Percentiles rank a stretch among this genome's conserved stretches.
Conservation (phyloP, 441 rosid species). For the Croton setiger region DNA sequence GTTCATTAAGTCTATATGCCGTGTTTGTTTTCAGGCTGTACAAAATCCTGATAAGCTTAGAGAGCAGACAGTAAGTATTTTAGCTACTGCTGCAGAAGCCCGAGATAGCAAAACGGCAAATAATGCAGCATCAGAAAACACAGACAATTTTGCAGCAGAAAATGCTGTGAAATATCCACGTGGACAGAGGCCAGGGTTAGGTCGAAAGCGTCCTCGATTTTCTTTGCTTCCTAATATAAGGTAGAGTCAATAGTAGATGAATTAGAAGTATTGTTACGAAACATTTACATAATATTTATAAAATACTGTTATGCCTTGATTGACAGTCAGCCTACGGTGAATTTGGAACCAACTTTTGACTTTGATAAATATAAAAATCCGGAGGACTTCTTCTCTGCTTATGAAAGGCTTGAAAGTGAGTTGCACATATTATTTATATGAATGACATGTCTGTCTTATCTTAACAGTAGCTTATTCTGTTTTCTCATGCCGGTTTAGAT, state of each 20-base stretch:
- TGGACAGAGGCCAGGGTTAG: constrained; percentile 65
- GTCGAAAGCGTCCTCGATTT: constrained; percentile 61
- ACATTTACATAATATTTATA: background rate
- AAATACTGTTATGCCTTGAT: constrained; percentile 7
- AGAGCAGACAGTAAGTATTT: constrained; percentile 41
- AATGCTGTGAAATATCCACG: constrained; percentile 37
- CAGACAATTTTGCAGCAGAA: constrained; percentile 21
- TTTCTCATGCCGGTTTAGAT: constrained; percentile 35
- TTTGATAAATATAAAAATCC: constrained; percentile 54
- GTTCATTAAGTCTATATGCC: background rate
- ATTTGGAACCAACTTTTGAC: constrained; percentile 52
- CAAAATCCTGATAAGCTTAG: constrained; percentile 41
- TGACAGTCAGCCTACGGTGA: constrained; percentile 42
- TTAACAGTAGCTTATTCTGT: constrained; percentile 10
- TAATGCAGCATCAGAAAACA: constrained; percentile 17
- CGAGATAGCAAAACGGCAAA: constrained; percentile 22
- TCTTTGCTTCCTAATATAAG: constrained; percentile 56
- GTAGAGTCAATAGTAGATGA: constrained; percentile 27
- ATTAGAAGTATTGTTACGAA: background rate
- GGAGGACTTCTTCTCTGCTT: constrained; percentile 66
- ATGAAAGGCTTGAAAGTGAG: constrained; percentile 61
- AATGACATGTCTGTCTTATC: background rate
- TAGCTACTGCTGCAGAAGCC: constrained; percentile 30
- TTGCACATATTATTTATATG: constrained; percentile 10
- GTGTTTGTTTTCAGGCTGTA: constrained; percentile 43